Base-by-base conservation (phyloP, 1,139 yeast species). In the Hyphopichia burtonii region DNA sequence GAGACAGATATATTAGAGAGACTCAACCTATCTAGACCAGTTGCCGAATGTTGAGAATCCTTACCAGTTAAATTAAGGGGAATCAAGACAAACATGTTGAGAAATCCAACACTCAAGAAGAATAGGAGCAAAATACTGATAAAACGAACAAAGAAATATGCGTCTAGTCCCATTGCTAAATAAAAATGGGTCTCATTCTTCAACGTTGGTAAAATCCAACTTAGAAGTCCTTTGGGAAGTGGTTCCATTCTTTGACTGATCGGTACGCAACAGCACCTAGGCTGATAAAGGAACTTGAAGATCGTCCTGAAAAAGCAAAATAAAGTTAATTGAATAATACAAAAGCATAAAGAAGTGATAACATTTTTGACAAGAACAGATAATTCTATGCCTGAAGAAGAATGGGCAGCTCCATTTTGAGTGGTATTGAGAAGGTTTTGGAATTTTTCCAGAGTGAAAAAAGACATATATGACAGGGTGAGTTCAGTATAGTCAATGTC, bases 81-180 rank as follows among this genome's bases (percentile, higher is more conserved):
- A 1, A 82, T 52, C 25, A 85, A 60, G 0, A 83, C 63, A 0
- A 82, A 67, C 42, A 82, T 63, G 44, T 79, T 80, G 20, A 81
- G 42, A 1, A 71, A 40, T 0, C 86, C 81, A 19, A 82, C 59
- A 0, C 74, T 65, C 1, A 65, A 44, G 50, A 83, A 83, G 44
- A 80, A 71, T 2, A 75, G 49, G 30, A 76, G 54, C 18, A 83
- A 50, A 2, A 80, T 63, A 40, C 68, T 65, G 34, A 83, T 56
- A 49, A 71, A 83, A 41, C 90, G 58, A 3, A 83, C 51, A 48
- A 83, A 80, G 50, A 81, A 78, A 53, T 81, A 83, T 0, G 86
- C 76, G 57, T 85, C 91, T n/a, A 83, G 55, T 0, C 90, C 90
- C 51, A 70, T 58, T 3, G 67, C 54, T 34, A 71, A 52, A 52